phyloP scores from a whole-genome alignment of 805 yeast species.

The Starmera amethionina region DNA sequence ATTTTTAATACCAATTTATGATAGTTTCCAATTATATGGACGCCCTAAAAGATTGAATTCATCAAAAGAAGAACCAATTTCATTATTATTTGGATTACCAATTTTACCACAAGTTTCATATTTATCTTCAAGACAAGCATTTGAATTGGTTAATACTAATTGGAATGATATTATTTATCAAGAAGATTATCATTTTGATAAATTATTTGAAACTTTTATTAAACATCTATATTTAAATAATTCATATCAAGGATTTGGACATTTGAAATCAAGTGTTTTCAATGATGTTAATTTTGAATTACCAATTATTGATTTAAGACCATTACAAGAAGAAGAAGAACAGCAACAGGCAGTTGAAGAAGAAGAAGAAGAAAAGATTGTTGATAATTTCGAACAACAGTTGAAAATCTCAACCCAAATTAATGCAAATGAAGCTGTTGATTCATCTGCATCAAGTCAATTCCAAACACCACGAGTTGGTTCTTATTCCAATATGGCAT shows the following conservation, averaged over 20 bases:
- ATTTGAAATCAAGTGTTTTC: slow-evolving; percentile 2
- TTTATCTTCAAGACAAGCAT: slow-evolving; percentile 18
- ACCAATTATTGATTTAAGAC: slow-evolving; percentile 4
- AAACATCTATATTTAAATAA: slow-evolving; percentile 1
- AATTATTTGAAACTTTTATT: slow-evolving; percentile 3
- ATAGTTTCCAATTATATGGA: slow-evolving; percentile 64
- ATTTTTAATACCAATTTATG: slow-evolving; percentile 57
- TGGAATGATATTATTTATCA: slow-evolving; percentile 7
- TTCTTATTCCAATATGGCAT: slow-evolving; percentile 2
- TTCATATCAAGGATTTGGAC: slow-evolving; percentile 8
- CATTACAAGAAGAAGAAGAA: too few species aligned
- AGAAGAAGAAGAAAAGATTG: too few species aligned
- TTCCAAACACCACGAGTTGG: neutral
- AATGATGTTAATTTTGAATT: slow-evolving; percentile 3
- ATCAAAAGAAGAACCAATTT: slow-evolving; percentile 40
- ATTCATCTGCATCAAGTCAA: too few species aligned
- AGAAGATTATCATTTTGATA: slow-evolving; percentile 1
- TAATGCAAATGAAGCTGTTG: too few species aligned
- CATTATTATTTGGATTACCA: slow-evolving; percentile 65
- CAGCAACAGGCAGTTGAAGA: too few species aligned
- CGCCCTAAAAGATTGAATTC: slow-evolving; percentile 57
- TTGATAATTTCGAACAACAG: too few species aligned
- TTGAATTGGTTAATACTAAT: slow-evolving; percentile 7
- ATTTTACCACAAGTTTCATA: slow-evolving; percentile 61
- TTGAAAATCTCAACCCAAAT: too few species aligned